Base-by-base conservation (phyloP, 805 yeast species). In the Ogataea henricii region DNA sequence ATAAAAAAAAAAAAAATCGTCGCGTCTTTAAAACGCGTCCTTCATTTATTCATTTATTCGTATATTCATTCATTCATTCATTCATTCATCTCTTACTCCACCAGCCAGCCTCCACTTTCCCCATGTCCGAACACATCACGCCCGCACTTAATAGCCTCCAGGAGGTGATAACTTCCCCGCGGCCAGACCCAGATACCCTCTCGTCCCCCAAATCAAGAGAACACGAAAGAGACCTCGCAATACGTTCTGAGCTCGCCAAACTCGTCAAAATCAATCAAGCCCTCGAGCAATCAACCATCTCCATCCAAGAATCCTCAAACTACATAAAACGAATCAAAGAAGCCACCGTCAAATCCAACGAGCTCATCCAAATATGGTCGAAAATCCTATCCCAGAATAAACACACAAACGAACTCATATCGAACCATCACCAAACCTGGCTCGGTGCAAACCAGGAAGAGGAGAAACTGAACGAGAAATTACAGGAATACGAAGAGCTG, bases 321-420 rank as follows among this genome's bases (percentile, higher is more conserved):
- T 48, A 59, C 34, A 46, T 59, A 26, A 34, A 38, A 8, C 38
- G 53, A 13, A 47, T 59, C 38, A 48, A 49, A 22, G 53, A 53
- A 10, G 44, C 58, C 25, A 49, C 54, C 3, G 38, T 46, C 20
- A 56, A 54, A 27, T 53, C 62, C 8, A 53, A 53, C 43, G 53
- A 69, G 21, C 65, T 83, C 21, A 63, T 83, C 20, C 83, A 78
- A 47, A 72, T 80, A 18, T 83, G 87, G 87, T 74, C 79, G 44
- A 71, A 76, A 52, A 81, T 83, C 41, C 71, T 83, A 17, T 81
- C 85, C 13, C 87, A 83, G 56, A 78, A 85, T 18, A 76, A 77
- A 29, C 78, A 80, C 56, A 77, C 83, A 3, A 68, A 72, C 22
- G 72, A 74, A 8, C 60, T 79, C 16, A 66, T 81, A 52, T 69